phyloP scores from a whole-genome alignment of 176 grass and related monocot genomes.

The Musa itinerans region DNA sequence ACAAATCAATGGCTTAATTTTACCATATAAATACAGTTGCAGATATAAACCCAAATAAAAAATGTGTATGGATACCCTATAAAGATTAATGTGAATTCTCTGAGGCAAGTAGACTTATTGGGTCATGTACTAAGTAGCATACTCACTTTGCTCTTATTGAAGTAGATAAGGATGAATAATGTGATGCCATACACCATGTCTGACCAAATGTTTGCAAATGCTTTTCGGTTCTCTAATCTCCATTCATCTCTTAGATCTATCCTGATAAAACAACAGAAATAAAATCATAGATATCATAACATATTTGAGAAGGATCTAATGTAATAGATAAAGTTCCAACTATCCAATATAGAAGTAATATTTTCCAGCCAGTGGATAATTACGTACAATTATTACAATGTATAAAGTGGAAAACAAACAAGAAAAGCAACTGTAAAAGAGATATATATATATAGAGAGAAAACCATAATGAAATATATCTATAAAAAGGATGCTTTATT shows the following conservation, averaged over 20 bases:
- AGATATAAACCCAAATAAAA: background rate
- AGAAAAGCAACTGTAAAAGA: background rate
- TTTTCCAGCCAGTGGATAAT: background rate
- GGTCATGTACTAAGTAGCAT: slow-evolving; percentile 17
- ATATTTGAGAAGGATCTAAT: background rate
- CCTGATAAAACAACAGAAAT: slow-evolving; percentile 41
- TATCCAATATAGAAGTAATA: background rate
- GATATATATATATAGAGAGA: background rate
- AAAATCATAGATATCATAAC: slow-evolving; percentile 24
- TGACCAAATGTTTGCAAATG: slow-evolving; percentile 93
- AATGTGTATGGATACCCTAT: background rate
- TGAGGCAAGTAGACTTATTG: background rate
- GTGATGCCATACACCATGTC: slow-evolving; percentile 68
- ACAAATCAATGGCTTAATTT: no score
- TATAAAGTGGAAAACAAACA: background rate
- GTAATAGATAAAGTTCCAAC: background rate
- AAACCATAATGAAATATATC: background rate
- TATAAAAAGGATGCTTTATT: background rate
- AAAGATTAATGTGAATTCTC: background rate
- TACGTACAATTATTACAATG: background rate
- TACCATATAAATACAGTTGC: no score
- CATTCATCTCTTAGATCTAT: slow-evolving; percentile 87
- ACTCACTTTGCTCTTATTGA: slow-evolving; percentile 78
- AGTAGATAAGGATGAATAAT: slow-evolving; percentile 84
- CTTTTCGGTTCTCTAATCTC: slow-evolving; percentile 81